Evolutionary conservation across 2,329 filamentous ascomycete genomes (phyloP), one percentile per base, ranked within the genome.

Genomic region (Sclerotinia borealis): DNA sequence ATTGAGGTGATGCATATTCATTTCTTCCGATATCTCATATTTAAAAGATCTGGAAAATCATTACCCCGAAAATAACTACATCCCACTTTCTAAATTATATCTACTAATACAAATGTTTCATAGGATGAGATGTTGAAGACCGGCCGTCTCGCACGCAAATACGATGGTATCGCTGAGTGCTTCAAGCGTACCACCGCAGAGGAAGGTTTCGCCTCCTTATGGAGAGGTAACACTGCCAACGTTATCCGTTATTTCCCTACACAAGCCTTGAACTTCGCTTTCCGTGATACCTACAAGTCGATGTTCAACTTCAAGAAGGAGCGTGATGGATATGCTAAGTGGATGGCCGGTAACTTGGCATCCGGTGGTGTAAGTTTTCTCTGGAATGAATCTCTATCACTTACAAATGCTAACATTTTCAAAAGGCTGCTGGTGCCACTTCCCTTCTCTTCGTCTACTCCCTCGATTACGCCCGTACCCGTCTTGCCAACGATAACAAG

Each of bases 261-360:
- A 81, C 95, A 99, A 88, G 95, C 95, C 77, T 86, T 99, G 81
- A 99, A 99, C 93, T 99, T 99, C 79, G 95, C 95, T 80, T 99
- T 99, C 95, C 95, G 95, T 82, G 95, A 99, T 83, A 97, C 96
- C 89, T 99, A 97, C 92, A 99, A 99, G 92, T 86, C 90, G 79
- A 96, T 99, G 93, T 99, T 99, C 89, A 91, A 92, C 79, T 99
- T 92, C 92, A 99, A 98, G 92, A 98, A 98, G 91, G 95, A 99
- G 70, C 89, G 89, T 83, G 95, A 99, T 81, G 95, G 95, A 77
- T 99, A 99, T 82, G 85, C 83, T 79, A 92, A 93, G 90, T 99
- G 95, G 95, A 98, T 99, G 95, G 86, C 85, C 74, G 95, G 95
- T 87, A 99, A 99, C 92, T 85, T 99, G 83, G 95, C 95, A 79